Evolutionary conservation across 2,329 filamentous ascomycete species (phyloP).

Genomic region (Penicillium sp.): DNA sequence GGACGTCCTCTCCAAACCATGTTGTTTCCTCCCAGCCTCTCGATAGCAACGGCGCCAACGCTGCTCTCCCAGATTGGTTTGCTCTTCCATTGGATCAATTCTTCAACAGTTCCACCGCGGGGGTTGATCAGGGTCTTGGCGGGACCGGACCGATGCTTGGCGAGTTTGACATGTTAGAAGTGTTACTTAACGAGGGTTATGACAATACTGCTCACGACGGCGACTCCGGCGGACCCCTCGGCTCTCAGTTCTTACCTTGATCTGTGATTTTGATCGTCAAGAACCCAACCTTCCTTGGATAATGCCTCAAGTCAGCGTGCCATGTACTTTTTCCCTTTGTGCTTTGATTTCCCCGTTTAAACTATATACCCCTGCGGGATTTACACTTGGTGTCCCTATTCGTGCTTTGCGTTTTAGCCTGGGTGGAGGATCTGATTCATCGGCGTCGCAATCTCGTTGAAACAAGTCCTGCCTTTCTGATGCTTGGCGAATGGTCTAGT

Average conservation of each 20-base stretch:
- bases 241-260: conserved; percentile 31
- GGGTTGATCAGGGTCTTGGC: conserved; percentile 55
- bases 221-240: conserved; percentile 17
- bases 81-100: conserved; percentile 62
- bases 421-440: conserved; percentile 6
- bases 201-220: conserved; percentile 28
- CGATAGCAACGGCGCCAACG: conserved; percentile 24
- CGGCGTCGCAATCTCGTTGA: conserved; percentile 13
- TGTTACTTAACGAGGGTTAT: conserved; percentile 46
- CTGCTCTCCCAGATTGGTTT: conserved; percentile 57
- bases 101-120: conserved; percentile 49
- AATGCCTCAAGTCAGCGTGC: conserved; percentile 2
- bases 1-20: conserved; percentile 27
- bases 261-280: background rate
- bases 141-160: conserved; percentile 64
- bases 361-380: conserved; percentile 22
- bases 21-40: conserved; percentile 31
- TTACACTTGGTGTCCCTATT: conserved; percentile 11
- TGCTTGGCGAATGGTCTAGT: background rate
- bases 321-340: background rate
- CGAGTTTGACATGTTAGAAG: conserved; percentile 52
- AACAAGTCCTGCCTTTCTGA: conserved; percentile 9
- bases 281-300: background rate
- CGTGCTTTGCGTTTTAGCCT: background rate
- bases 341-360: conserved; percentile 4